Evolutionary conservation across 2,329 filamentous ascomycete genomes (phyloP).

Genomic region (Pyricularia sp.): DNA sequence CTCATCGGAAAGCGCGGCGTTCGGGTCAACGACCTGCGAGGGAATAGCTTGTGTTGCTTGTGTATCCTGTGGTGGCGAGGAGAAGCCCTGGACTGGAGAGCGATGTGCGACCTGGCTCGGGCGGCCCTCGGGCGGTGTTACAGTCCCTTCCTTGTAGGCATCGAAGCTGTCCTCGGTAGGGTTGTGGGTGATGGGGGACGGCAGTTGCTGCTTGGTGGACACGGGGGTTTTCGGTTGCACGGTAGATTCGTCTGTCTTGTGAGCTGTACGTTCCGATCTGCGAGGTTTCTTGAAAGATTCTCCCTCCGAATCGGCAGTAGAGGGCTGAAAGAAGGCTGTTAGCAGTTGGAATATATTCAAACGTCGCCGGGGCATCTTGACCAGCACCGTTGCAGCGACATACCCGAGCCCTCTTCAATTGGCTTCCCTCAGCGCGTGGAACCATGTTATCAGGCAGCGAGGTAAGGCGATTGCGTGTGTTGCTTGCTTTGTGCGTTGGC

Average conservation of each 20-base stretch:
- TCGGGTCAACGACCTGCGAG: constrained; percentile 70
- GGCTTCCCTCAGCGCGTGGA: constrained; percentile 15
- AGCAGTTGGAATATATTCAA: constrained; percentile 12
- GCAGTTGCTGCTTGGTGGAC: constrained; percentile 54
- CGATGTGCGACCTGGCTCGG: constrained; percentile 41
- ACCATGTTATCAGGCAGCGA: constrained; percentile 7
- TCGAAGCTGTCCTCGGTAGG: constrained; percentile 44
- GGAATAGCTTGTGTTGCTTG: constrained; percentile 41
- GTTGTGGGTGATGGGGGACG: constrained; percentile 63
- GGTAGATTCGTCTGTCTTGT: constrained; percentile 23
- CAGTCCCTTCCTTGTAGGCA: constrained; percentile 55
- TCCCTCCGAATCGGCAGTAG: constrained; percentile 42
- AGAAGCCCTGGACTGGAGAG: constrained; percentile 29
- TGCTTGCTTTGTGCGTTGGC: background rate
- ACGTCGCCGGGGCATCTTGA: constrained; percentile 1
- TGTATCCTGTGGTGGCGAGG: constrained; percentile 53
- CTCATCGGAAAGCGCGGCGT: constrained; percentile 61
- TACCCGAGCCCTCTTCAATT: constrained; percentile 17
- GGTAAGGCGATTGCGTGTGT: background rate
- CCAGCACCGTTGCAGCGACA: constrained; percentile 9
- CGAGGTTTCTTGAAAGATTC: constrained; percentile 69
- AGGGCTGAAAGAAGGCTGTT: constrained; percentile 31
- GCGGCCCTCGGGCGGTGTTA: constrained; percentile 51
- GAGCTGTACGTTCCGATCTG: constrained; percentile 58
- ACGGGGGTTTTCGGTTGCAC: constrained; percentile 42